Evolutionary conservation across 352 stramenopile species (phyloP).

Genomic region (Aphanomyces invadans): DNA sequence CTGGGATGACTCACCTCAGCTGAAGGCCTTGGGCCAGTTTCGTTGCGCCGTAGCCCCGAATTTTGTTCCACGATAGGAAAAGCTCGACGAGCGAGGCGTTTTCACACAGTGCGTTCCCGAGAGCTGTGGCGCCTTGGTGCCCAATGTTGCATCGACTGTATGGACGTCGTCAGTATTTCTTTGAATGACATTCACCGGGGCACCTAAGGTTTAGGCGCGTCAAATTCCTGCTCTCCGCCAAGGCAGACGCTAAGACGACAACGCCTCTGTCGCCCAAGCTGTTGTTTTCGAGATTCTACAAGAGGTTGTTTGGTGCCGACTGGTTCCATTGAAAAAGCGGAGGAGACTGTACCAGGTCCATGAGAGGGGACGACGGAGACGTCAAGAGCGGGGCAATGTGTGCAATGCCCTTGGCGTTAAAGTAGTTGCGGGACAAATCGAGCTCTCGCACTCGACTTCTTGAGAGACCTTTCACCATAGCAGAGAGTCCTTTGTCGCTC

Average conservation of each 20-base stretch:
- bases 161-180: too few relatives aligned
- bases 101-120: slow-evolving; percentile 18
- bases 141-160: slow-evolving; percentile 25
- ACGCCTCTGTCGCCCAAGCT: slow-evolving; percentile 10
- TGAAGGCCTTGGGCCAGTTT: slow-evolving; percentile 14
- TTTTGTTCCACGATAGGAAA: slow-evolving; percentile 22
- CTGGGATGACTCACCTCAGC: neutral
- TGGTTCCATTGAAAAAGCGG: too few relatives aligned
- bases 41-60: slow-evolving; percentile 5
- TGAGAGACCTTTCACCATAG: neutral
- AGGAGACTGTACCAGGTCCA: slow-evolving; percentile 19
- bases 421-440: slow-evolving; percentile 14
- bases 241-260: neutral
- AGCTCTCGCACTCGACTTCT: neutral
- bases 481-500: neutral
- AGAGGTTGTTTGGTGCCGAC: too few relatives aligned
- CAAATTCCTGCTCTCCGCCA: slow-evolving; percentile 5
- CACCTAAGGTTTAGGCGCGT: slow-evolving; percentile 21
- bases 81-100: slow-evolving; percentile 1
- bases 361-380: slow-evolving; percentile 1
- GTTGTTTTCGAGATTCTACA: slow-evolving; percentile 22
- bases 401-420: neutral
- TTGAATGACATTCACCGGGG: too few relatives aligned
- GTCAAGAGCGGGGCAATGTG: slow-evolving; percentile 8
- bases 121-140: slow-evolving; percentile 9